Base-by-base conservation (phyloP, 2,329 filamentous ascomycete genomes). In the Fusarium sp. region DNA sequence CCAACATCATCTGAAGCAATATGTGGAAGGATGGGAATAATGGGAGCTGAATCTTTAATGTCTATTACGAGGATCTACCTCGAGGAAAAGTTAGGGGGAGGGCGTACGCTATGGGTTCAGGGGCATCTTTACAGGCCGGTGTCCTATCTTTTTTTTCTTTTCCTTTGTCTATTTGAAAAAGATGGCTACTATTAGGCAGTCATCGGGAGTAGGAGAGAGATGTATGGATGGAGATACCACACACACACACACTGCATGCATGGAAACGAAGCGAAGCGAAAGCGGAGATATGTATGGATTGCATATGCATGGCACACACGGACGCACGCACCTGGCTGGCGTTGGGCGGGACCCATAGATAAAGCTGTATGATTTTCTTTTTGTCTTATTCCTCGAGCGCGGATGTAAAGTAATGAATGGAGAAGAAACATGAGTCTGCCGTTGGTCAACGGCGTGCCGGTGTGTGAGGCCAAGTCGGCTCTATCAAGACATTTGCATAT, bases 1-100 rank as follows among this genome's bases (percentile, higher is more conserved):
- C 80, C 10, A 82, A 83, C 51, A 83, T 83, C n/a, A 83, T 83
- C 29, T 83, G 69, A 74, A 23, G 34, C 53, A 25, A 25, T 10
- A 25, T 53, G 49, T 31, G 5, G n/a, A 23, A 20, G 18, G 50
- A 34, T 20, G 54, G 31, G 34, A 27, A 23, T 58, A 36, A 64
- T 33, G 20, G 65, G 62, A 55, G 55, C 42, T 42, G 62, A 40
- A 51, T 63, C 49, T 69, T 42, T 74, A 73, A 74, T 74, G 67
- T 73, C 61, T 70, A 71, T 71, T 63, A 62, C 25, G 57, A 65
- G 68, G 64, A 57, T 50, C 61, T 70, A 54, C 36, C 64, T 65
- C 49, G 57, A 60, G 46, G 49, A 70, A 58, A 62, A 51, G 64
- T 68, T 62, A 38, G 44, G 64, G 58, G 44, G 49, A 20, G 50